Evolutionary conservation across 441 rosid genomes (phyloP), one percentile per base, ranked within the genome.

Genomic region (Populus hybrid): DNA sequence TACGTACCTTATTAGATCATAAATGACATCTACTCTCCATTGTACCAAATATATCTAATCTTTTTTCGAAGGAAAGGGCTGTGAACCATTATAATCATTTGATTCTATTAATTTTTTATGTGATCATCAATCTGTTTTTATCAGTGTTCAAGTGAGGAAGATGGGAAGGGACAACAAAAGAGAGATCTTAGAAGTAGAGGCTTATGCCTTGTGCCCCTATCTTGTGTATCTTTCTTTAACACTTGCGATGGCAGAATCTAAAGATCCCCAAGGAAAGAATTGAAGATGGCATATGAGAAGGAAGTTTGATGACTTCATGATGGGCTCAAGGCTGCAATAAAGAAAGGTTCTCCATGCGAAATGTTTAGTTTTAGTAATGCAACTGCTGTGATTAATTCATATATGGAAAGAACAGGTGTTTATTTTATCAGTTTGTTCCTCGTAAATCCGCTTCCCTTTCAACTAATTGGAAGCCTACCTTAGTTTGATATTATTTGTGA

Each of bases 121-220:
- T n/a, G 18, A 72, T n/a, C 30, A 8, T 14, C 68, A 16, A 50
- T 57, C 11, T 69, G 2, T 30, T 74, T 7, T 16, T 12, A 5
- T 72, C 59, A 12, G 34, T 14, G 72, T 73, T 77, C 80, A 24
- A 76, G 75, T 5, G 61, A 36, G 50, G 81, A 75, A 59, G 75
- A 71, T 36, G 77, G 68, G 67, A 66, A 65, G 61, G 74, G 78
- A 79, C 79, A 80, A 36, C 74, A 61, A 23, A 81, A 70, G 68
- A 59, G 40, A 69, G 85, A 84, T 57, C 87, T 85, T 21, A 79
- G 69, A 79, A 81, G 82, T n/a, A 82, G 83, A 83, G 89, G 87
- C 18, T 79, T 83, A 23, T 82, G 88, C 79, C 89, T 87, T 14
- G 89, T 86, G 72, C 84, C 89, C 34, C 46, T 70, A 11, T 73